These are phyloP conservation scores for Fusarium sublunatum DNA, from an alignment of 2,329 filamentous ascomycete species.

Conservation along the genomic window DNA sequence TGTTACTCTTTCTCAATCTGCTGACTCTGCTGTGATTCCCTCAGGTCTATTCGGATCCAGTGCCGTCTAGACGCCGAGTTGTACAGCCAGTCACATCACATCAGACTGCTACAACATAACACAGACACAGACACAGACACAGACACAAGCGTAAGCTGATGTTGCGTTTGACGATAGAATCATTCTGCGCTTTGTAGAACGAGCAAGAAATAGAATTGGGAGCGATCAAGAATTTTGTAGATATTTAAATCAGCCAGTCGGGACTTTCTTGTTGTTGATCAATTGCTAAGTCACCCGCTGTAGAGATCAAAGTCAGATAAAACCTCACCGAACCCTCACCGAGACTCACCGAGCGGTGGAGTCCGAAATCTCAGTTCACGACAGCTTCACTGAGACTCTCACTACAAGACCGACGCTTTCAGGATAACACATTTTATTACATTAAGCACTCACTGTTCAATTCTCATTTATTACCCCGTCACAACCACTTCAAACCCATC, in stretches of 20 bases:
- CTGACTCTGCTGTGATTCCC: slow-evolving; percentile 24
- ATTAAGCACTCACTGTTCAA: not conserved
- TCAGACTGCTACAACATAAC: too few species aligned
- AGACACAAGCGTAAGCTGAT: slow-evolving; percentile 26
- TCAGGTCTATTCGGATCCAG: slow-evolving; percentile 10
- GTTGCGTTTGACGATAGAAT: slow-evolving; percentile 6
- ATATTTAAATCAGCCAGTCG: slow-evolving; percentile 10
- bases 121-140: slow-evolving; percentile 3
- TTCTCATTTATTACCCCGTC: too few species aligned
- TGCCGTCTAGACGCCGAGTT: slow-evolving; percentile 17
- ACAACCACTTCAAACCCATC: not conserved
- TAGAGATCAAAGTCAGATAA: not conserved
- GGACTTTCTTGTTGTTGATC: not conserved
- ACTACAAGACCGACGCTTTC: slow-evolving; percentile 17
- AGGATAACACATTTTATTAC: not conserved
- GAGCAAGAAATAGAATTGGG: not conserved
- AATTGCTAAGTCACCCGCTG: not conserved
- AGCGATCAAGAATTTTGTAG: not conserved
- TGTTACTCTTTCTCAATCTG: not conserved
- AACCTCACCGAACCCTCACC: slow-evolving; percentile 23
- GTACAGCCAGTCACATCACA: not conserved
- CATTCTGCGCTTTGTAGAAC: slow-evolving; percentile 3
- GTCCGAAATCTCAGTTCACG: slow-evolving; percentile 37
- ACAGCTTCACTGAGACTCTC: slow-evolving; percentile 17
- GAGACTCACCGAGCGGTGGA: slow-evolving; percentile 36